A percentile compares a stretch with the other conserved stretches of the same genome.
Evolutionary conservation across 805 yeast species (phyloP).

Genomic region (Wickerhamomyces pijperi): DNA sequence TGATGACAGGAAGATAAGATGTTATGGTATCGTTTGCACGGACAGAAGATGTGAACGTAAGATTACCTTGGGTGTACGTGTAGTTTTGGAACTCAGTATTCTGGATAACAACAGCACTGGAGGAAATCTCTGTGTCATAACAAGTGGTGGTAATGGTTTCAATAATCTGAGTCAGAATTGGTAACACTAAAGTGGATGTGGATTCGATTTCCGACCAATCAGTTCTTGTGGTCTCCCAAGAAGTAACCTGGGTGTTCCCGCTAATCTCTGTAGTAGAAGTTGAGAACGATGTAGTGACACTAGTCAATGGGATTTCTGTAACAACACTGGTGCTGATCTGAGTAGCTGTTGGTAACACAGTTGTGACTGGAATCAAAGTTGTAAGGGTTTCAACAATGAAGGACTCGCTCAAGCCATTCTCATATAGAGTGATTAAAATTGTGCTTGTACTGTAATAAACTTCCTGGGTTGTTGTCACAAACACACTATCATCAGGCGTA

Average conservation of each 20-base stretch:
- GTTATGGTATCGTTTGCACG: too few species aligned
- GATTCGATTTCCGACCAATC: background rate
- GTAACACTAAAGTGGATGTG: background rate
- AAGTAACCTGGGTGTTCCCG: background rate
- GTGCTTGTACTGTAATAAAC: background rate
- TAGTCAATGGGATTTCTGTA: background rate
- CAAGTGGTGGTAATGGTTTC: too few species aligned
- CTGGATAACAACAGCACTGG: too few species aligned
- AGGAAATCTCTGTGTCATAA: too few species aligned
- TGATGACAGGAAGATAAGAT: too few species aligned
- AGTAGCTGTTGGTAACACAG: background rate
- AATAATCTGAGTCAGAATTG: background rate
- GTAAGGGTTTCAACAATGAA: background rate
- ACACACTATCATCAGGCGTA: background rate
- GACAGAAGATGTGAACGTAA: too few species aligned
- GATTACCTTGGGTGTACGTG: too few species aligned
- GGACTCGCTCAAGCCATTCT: background rate
- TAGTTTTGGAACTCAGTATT: too few species aligned
- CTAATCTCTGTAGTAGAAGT: background rate
- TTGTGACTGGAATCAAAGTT: background rate
- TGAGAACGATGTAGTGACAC: background rate
- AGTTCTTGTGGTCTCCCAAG: background rate
- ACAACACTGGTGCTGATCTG: background rate
- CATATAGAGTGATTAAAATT: background rate
- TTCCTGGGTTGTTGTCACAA: background rate